Conservation (phyloP, 2,329 filamentous ascomycete species). For the Monilinia laxa region DNA sequence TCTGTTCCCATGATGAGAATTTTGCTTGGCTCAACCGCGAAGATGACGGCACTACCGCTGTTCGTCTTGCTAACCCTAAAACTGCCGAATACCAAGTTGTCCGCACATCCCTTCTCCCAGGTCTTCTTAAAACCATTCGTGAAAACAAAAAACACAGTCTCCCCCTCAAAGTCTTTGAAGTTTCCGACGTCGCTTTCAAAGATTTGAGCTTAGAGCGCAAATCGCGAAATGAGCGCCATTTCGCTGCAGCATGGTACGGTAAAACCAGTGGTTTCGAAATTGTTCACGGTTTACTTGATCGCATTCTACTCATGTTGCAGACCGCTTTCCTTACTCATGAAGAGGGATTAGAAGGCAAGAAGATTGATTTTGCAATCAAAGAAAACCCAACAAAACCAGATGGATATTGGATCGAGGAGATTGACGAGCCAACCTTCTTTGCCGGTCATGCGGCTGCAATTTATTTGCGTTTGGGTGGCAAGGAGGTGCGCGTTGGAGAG, state of each 20-base stretch:
- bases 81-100: slow-evolving; percentile 92
- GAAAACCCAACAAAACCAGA: slow-evolving; percentile 59
- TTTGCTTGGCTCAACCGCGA: slow-evolving; percentile 91
- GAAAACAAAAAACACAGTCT: slow-evolving; percentile 89
- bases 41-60: slow-evolving; percentile 79
- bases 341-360: slow-evolving; percentile 58
- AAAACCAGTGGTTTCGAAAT: slow-evolving; percentile 94
- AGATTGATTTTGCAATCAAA: slow-evolving; percentile 53
- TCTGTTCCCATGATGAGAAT: slow-evolving; percentile 98
- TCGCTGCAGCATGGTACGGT: slow-evolving; percentile 93
- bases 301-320: slow-evolving; percentile 88
- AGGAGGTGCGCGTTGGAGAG: slow-evolving; percentile 75
- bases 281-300: slow-evolving; percentile 90
- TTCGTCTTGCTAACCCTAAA: slow-evolving; percentile 89
- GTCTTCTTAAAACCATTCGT: slow-evolving; percentile 86
- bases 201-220: slow-evolving; percentile 78
- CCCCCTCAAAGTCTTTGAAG: slow-evolving; percentile 91
- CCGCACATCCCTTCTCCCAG: slow-evolving; percentile 80
- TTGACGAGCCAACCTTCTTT: slow-evolving; percentile 90
- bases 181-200: slow-evolving; percentile 89
- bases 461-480: slow-evolving; percentile 70
- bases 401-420: slow-evolving; percentile 92
- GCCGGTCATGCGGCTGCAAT: slow-evolving; percentile 84
- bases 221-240: slow-evolving; percentile 89
- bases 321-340: slow-evolving; percentile 76